Conservation (phyloP, 768 basidiomycete genomes). For the Lentinula sp. region DNA sequence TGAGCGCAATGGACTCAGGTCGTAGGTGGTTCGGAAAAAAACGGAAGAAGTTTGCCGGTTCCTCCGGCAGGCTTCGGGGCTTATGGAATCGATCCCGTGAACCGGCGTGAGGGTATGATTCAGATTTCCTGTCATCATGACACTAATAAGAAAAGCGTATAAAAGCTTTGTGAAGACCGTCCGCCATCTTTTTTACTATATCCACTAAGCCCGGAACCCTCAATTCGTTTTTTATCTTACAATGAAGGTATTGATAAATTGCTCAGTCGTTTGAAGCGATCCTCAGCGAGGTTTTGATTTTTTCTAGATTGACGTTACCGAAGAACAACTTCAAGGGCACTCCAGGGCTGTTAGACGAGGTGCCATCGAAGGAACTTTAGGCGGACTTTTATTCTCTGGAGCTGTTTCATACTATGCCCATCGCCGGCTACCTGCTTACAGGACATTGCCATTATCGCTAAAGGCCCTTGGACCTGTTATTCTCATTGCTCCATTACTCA, state of each 20-base stretch:
- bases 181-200: neutral
- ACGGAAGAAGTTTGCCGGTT: neutral
- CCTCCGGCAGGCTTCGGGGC: neutral
- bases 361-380: conserved; percentile 51
- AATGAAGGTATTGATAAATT: neutral
- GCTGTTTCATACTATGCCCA: conserved; percentile 53
- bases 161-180: neutral
- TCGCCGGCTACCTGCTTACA: conserved; percentile 49
- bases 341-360: conserved; percentile 53
- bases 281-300: neutral
- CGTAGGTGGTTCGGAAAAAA: neutral
- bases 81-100: neutral
- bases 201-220: neutral
- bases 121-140: neutral
- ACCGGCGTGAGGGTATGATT: neutral
- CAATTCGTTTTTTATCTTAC: neutral
- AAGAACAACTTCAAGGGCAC: conserved; percentile 47
- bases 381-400: conserved; percentile 41
- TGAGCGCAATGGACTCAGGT: too few relatives aligned
- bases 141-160: neutral
- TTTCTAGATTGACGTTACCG: conserved; percentile 12
- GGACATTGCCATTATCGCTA: conserved; percentile 55
- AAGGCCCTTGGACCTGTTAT: conserved; percentile 63
- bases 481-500: conserved; percentile 55
- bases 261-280: neutral